Evolutionary conservation across 1,284 basidiomycete species (phyloP), one percentile per base, ranked within the genome.

Genomic region (Marasmius oreades): DNA sequence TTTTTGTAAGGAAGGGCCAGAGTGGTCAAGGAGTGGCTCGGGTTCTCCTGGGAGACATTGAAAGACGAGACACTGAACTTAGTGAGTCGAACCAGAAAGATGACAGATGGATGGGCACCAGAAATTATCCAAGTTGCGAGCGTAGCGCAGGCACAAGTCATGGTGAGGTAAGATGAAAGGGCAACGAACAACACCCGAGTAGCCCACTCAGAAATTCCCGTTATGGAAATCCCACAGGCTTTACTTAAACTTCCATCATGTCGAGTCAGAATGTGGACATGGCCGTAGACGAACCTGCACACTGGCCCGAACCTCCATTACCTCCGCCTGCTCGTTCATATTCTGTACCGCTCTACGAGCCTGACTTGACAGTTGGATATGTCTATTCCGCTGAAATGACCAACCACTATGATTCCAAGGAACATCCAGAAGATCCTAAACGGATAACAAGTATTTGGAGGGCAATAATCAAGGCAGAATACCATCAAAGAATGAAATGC

Each of bases 301-400:
- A 20, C 28, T 54, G 23, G 44, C 33, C 46, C 10, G 28, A 31
- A 31, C 28, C 51, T 59, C 31, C 56, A 57, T 16, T 16, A 14
- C 8, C 10, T 18, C 39, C 39, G n/a, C 52, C 47, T 26, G 61
- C 70, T 57, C 74, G 76, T 44, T 71, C 76, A 47, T 68, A 67
- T 12, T 78, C 77, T n/a, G 63, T 75, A n/a, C 76, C 77, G 16
- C 61, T 73, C 33, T 60, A 68, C 53, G 63, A 61, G 8, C 62
- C 71, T 51, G 68, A 69, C 52, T 69, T 69, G 56, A 73, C 71
- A 12, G 85, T 89, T 55, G 95, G 95, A 46, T 95, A 92, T 75
- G 88, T 98, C 55, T 98, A 92, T 67, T 90, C 92, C 45, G 68
- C 79, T 1, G 82, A 90, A 61, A 98, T 99, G 96, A 90, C 92